A percentile compares a stretch with the other conserved stretches of the same genome.
phyloP scores from a whole-genome alignment of 257 asterid species.

The Petunia axillaris region DNA sequence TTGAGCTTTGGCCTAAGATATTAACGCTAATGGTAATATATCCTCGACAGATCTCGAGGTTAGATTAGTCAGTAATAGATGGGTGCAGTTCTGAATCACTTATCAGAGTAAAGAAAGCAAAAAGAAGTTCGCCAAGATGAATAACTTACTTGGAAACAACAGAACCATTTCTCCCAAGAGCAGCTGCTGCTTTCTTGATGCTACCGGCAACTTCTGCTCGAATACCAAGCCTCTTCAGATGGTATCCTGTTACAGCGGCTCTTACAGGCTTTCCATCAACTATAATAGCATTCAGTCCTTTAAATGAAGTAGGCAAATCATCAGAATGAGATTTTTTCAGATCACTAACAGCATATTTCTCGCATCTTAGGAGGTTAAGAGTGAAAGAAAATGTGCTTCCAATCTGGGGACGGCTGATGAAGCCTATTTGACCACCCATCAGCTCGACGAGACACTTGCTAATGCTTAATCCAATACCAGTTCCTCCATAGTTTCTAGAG shows the following conservation, averaged over 20 bases:
- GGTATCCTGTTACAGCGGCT: slow-evolving; percentile 80
- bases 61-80: background rate
- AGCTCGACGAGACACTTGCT: slow-evolving; percentile 89
- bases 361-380: slow-evolving; percentile 55
- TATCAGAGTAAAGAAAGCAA: background rate
- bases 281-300: slow-evolving; percentile 68
- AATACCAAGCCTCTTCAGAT: slow-evolving; percentile 81
- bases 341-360: slow-evolving; percentile 41
- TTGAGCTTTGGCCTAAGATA: background rate
- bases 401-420: slow-evolving; percentile 70
- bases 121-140: background rate
- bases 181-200: slow-evolving; percentile 50
- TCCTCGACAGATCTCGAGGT: background rate
- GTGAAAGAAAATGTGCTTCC: slow-evolving; percentile 92
- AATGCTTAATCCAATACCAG: slow-evolving; percentile 93
- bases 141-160: slow-evolving; percentile 52
- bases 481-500: slow-evolving; percentile 89
- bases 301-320: slow-evolving; percentile 59
- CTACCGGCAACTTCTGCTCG: slow-evolving; percentile 58
- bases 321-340: slow-evolving; percentile 52
- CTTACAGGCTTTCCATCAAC: slow-evolving; percentile 80
- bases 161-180: slow-evolving; percentile 45
- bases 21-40: background rate
- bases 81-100: slow-evolving; percentile 7
- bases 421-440: slow-evolving; percentile 89